A percentile compares a stretch with the other conserved stretches of the same genome.
phyloP scores from a whole-genome alignment of 2,329 filamentous ascomycete species.

The Amauroascus verrucosus region DNA sequence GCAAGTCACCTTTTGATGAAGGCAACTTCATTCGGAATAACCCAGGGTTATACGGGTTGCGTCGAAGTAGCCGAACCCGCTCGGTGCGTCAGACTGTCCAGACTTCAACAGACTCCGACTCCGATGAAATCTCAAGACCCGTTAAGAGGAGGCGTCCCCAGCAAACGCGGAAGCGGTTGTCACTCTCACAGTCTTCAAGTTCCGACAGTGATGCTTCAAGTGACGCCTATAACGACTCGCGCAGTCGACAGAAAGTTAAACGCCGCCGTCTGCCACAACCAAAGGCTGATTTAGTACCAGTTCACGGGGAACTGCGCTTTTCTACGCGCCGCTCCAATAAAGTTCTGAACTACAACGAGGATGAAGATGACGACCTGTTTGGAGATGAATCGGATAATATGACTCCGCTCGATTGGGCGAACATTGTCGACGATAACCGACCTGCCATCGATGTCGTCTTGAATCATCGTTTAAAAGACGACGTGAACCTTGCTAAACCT shows the following conservation, averaged over 20 bases:
- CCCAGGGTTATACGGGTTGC: slow-evolving; percentile 85
- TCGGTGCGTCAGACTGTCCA: slow-evolving; percentile 53
- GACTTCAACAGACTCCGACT: slow-evolving; percentile 56
- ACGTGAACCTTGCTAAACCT: slow-evolving; percentile 36
- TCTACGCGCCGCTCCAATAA: slow-evolving; percentile 77
- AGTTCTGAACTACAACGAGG: slow-evolving; percentile 58
- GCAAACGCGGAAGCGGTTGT: slow-evolving; percentile 32
- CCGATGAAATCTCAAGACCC: slow-evolving; percentile 52
- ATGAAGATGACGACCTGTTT: slow-evolving; percentile 50
- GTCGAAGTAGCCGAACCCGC: slow-evolving; percentile 68
- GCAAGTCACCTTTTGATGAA: slow-evolving; percentile 60
- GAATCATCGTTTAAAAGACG: slow-evolving; percentile 70
- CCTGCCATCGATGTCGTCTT: slow-evolving; percentile 87
- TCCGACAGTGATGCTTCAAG: slow-evolving; percentile 58
- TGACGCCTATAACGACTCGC: slow-evolving; percentile 67
- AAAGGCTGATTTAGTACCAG: slow-evolving; percentile 52
- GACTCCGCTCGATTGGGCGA: slow-evolving; percentile 60
- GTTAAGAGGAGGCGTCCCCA: slow-evolving; percentile 43
- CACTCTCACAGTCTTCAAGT: slow-evolving; percentile 41
- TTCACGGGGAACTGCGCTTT: slow-evolving; percentile 76
- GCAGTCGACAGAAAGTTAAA: slow-evolving; percentile 64
- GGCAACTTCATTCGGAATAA: slow-evolving; percentile 82
- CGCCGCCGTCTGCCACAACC: slow-evolving; percentile 58
- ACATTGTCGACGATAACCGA: slow-evolving; percentile 58
- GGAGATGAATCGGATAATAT: slow-evolving; percentile 49